These are phyloP conservation scores for Populus nigra DNA, from an alignment of 345 rosid genomes.

Conservation along the genomic window DNA sequence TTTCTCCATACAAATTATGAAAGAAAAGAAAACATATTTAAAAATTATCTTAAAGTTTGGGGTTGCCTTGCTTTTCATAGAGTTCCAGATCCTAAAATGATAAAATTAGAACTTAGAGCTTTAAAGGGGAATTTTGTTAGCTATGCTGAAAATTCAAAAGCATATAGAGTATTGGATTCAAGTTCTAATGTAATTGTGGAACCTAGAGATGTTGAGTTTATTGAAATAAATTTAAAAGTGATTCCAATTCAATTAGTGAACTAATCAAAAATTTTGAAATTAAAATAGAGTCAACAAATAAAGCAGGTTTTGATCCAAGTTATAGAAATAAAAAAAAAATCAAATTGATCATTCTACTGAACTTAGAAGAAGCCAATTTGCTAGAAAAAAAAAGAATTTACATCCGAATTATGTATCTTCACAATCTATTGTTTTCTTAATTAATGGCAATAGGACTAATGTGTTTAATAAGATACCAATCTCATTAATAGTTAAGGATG, in stretches of 20 bases:
- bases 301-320: neutral
- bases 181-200: neutral
- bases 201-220: neutral
- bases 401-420: neutral
- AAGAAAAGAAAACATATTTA: neutral
- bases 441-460: neutral
- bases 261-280: neutral
- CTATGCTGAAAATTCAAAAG: neutral
- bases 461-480: neutral
- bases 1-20: neutral
- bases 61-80: neutral
- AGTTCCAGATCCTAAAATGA: neutral
- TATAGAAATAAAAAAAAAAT: neutral
- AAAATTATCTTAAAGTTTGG: neutral
- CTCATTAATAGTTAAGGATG: neutral
- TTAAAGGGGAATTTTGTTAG: neutral
- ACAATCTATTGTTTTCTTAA: neutral
- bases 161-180: neutral
- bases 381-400: neutral
- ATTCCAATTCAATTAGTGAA: neutral
- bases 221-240: neutral
- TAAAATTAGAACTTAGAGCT: neutral
- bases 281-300: no score
- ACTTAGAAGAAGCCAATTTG: neutral
- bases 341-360: neutral